Base-by-base conservation (phyloP, 1,139 yeast genomes). In the Hyphopichia fennica region DNA sequence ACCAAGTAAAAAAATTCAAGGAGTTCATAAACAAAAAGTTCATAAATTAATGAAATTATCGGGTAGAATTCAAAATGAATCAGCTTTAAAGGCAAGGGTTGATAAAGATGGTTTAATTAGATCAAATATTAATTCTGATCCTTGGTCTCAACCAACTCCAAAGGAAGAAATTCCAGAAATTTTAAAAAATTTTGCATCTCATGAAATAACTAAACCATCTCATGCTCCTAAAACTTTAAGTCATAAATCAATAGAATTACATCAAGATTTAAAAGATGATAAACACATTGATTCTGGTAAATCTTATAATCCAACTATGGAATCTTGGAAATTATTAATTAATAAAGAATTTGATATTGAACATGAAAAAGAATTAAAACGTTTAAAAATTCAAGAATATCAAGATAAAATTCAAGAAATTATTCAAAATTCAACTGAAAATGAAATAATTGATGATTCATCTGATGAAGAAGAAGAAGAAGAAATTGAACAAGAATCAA, bases 301-400 rank as follows among this genome's bases (percentile, higher is more conserved):
- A 62, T 91, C 98, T 3, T 93, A 93, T 60, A 93, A 93, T 60
- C 99, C 99, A 29, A 79, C 95, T 13, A 71, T 85, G 49, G 87
- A 84, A 46, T 81, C 88, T 29, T 93, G 99, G 99, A 81, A 82
- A 55, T 69, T 67, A 25, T 72, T 91, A 53, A 78, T 93, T 43
- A 70, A 79, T 46, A 70, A 73, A 45, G 97, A 90, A 63, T 84
- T 77, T 53, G 73, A 63, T 41, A 69, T 72, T 42, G 96, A 90
- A 58, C 77, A 81, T 54, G 72, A 77, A 43, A 78, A 77, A 45
- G 97, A 89, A 52, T 77, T 80, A 45, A 76, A 81, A 54, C 77
- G 87, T 53, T 67, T 79, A 45, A 71, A 75, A 53, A 61, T 86
- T 53, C 74, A 81, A 62, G 79, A 77, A 45, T 83, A 86, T 53